Evolutionary conservation across 2,329 filamentous ascomycete species (phyloP), one percentile per base, ranked within the genome.

Genomic region (Epichloe amarillans): DNA sequence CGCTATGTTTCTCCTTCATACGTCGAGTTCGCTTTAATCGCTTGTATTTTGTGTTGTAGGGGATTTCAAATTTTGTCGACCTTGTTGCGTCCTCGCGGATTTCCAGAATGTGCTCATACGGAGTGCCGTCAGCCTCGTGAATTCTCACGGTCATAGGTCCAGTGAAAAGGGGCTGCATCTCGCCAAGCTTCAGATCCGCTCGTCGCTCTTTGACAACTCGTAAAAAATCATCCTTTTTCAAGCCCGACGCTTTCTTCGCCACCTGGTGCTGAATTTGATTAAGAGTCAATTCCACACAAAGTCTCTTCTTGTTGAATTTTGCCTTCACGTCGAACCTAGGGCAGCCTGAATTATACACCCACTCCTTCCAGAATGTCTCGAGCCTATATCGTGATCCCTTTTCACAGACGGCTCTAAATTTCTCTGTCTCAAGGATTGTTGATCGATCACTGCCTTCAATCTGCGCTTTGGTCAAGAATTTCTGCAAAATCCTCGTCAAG

Each of bases 31-130:
- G 77, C 72, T 98, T 98, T 3, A 98, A 75, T 8, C 94, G 83
- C 71, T 97, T 98, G 71, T 98, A 98, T 65, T 98, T 98, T 0
- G 93, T 98, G 61, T 97, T 97, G 69, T 98, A 98, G 0, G 91
- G 90, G 54, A 98, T 96, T 55, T 96, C 90, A 53, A 97, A 86
- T 63, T 86, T 93, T 23, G 75, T 75, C 1, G 71, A 72, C 58
- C 85, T 88, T 2, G 86, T 87, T 14, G 81, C 79, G 30, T 84
- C 83, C 58, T 96, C 89, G 53, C 89, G 89, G 63, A 98, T 95
- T 60, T 96, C 88, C 35, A 97, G 84, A 55, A 96, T 96, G 63
- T 98, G 93, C 64, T 98, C 93, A 62, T 98, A 98, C 2, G 93
- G 93, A 0, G 93, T 97, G 10, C 93, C 93, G 62, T 98, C 94